phyloP scores from a whole-genome alignment of 768 basidiomycete species.

The Lactifluus volemus region DNA sequence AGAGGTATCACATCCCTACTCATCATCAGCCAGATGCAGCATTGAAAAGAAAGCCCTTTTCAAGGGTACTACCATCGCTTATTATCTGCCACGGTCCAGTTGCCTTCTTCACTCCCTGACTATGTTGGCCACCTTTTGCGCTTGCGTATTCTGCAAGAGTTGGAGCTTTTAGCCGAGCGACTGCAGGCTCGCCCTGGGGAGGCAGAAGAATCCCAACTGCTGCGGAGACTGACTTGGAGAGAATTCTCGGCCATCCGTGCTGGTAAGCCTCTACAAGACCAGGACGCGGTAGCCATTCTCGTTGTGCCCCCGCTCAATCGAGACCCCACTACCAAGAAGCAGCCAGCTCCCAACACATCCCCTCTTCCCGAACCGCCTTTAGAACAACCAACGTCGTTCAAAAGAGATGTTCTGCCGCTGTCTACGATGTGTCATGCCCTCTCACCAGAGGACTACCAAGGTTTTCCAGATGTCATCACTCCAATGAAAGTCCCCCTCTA shows the following conservation, averaged over 20 bases:
- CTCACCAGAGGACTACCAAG: constrained; percentile 11
- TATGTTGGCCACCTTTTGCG: constrained; percentile 63
- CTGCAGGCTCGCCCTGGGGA: constrained; percentile 29
- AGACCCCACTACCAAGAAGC: constrained; percentile 37
- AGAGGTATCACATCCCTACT: constrained; percentile 26
- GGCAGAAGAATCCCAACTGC: constrained; percentile 27
- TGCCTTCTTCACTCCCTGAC: constrained; percentile 39
- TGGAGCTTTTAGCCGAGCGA: constrained; percentile 46
- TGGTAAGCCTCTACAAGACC: constrained; percentile 40
- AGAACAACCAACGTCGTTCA: not conserved
- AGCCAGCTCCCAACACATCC: constrained; percentile 27
- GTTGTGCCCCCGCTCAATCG: constrained; percentile 59
- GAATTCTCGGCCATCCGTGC: constrained; percentile 47
- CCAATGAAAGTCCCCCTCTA: constrained; percentile 49
- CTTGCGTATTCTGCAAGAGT: constrained; percentile 65
- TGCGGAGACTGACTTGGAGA: constrained; percentile 55
- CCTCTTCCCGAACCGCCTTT: not conserved
- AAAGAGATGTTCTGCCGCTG: constrained; percentile 22
- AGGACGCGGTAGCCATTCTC: constrained; percentile 56
- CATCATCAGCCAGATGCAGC: not conserved
- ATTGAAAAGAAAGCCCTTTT: not conserved
- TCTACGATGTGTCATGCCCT: constrained; percentile 25
- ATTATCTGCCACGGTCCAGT: constrained; percentile 20
- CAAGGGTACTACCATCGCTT: constrained; percentile 18
- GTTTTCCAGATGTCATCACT: constrained; percentile 25